A percentile compares a stretch with the other conserved stretches of the same genome.
Conservation (phyloP, 2,329 filamentous ascomycete species). For the Metarhizium album region DNA sequence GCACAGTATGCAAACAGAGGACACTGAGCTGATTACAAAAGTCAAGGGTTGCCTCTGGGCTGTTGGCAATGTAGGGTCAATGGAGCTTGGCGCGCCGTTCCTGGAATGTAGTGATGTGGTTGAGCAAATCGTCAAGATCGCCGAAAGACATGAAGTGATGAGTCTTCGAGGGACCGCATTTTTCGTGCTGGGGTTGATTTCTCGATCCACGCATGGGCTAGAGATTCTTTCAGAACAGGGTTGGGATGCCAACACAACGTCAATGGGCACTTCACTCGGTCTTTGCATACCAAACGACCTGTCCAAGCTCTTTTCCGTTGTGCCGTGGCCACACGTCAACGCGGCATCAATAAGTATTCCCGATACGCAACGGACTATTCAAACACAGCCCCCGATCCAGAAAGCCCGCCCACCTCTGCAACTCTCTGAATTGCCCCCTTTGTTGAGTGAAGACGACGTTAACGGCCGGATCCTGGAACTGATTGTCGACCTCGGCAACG, state of each 20-base stretch:
- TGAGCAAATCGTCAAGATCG: constrained; percentile 76
- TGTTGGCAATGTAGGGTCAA: constrained; percentile 93
- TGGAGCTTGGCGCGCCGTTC: constrained; percentile 93
- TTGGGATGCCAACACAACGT: constrained; percentile 86
- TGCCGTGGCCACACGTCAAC: constrained; percentile 45
- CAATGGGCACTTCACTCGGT: constrained; percentile 71
- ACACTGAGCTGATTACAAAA: constrained; percentile 76
- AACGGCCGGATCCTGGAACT: constrained; percentile 76
- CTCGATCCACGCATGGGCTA: constrained; percentile 80
- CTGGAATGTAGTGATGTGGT: constrained; percentile 85
- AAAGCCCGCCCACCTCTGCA: constrained; percentile 32
- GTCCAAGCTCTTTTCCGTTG: constrained; percentile 64
- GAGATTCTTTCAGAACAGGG: constrained; percentile 83
- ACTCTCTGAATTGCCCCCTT: constrained; percentile 27
- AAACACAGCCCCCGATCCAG: constrained; percentile 30
- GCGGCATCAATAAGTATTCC: constrained; percentile 36
- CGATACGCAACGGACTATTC: constrained; percentile 41
- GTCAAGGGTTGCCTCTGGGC: constrained; percentile 97
- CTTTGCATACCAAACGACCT: constrained; percentile 78
- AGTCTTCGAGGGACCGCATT: constrained; percentile 92
- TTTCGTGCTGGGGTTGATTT: constrained; percentile 88
- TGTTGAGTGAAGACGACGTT: constrained; percentile 50
- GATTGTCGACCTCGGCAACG: constrained; percentile 82
- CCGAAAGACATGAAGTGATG: constrained; percentile 79
- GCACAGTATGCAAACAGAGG: constrained; percentile 73